phyloP scores from a whole-genome alignment of 2,329 filamentous ascomycete genomes.

The Aureobasidium sp. region DNA sequence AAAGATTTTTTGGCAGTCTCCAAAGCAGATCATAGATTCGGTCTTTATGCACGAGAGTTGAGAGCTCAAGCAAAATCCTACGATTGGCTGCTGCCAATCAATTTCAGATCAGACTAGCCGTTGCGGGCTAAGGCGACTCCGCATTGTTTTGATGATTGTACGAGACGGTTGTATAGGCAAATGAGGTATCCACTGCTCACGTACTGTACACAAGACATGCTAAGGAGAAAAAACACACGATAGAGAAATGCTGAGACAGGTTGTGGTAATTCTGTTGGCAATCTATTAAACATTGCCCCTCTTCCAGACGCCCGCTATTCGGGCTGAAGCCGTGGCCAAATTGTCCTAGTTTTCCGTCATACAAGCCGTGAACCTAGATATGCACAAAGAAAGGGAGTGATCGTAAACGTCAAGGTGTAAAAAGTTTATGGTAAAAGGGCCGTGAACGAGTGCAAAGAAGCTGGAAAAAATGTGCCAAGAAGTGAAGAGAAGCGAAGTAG shows the following conservation, averaged over 20 bases:
- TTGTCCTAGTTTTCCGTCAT: slow-evolving; percentile 9
- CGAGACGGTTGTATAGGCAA: background rate
- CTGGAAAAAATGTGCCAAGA: slow-evolving; percentile 9
- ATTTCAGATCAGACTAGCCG: background rate
- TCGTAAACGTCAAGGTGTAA: slow-evolving; percentile 10
- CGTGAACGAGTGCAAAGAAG: slow-evolving; percentile 14
- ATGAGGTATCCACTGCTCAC: background rate
- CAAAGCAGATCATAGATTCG: background rate
- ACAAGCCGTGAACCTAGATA: slow-evolving; percentile 8
- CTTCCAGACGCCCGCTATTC: slow-evolving; percentile 10
- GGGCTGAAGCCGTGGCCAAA: slow-evolving; percentile 9
- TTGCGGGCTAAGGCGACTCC: background rate
- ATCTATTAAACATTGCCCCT: slow-evolving; percentile 15
- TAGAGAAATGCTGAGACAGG: background rate
- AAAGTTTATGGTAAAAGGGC: slow-evolving; percentile 7
- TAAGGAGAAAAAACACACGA: background rate
- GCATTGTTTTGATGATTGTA: slow-evolving; percentile 3
- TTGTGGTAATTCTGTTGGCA: slow-evolving; percentile 4
- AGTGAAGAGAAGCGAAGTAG: slow-evolving; percentile 9
- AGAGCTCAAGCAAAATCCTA: background rate
- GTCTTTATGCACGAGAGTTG: background rate
- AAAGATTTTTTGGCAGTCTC: background rate
- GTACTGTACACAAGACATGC: slow-evolving; percentile 7
- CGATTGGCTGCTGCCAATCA: background rate
- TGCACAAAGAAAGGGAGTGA: slow-evolving; percentile 15